Percentiles rank a stretch among this genome's conserved stretches.
phyloP scores from a whole-genome alignment of 169 alveolate species.

The Cryptosporidium baileyi region DNA sequence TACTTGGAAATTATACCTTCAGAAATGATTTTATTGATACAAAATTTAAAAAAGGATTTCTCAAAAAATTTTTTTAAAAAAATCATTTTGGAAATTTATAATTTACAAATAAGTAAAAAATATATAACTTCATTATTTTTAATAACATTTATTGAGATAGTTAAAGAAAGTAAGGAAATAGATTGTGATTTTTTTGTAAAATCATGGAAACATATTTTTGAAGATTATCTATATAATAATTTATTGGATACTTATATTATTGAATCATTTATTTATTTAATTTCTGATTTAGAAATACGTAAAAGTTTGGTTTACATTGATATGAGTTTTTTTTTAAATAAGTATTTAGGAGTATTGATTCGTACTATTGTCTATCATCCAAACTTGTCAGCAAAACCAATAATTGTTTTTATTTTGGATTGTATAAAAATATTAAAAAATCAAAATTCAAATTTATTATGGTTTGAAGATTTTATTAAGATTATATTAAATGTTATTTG shows the following conservation, averaged over 20 bases:
- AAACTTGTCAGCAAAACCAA: not conserved
- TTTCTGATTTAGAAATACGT: not conserved
- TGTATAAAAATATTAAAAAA: not conserved
- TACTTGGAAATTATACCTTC: constrained; percentile 20
- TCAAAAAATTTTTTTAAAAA: not conserved
- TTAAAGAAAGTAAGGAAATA: not conserved
- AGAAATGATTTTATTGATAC: constrained; percentile 14
- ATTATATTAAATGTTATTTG: not conserved
- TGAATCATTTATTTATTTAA: not conserved
- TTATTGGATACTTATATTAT: not conserved
- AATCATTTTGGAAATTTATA: not conserved
- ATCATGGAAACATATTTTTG: constrained; percentile 22
- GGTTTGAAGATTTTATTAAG: constrained; percentile 4
- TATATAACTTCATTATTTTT: not conserved
- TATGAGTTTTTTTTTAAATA: not conserved
- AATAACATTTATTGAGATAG: not conserved
- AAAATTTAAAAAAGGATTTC: not conserved
- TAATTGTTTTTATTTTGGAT: not conserved
- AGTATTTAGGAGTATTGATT: constrained; percentile 17
- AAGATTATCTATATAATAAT: not conserved
- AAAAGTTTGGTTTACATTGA: not conserved
- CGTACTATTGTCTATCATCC: constrained; percentile 22
- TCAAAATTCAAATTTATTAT: not conserved
- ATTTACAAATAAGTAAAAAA: not conserved
- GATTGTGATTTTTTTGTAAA: not conserved